Evolutionary conservation across 805 yeast genomes (phyloP), one percentile per base, ranked within the genome.

Genomic region (Metschnikowia picachoensis): DNA sequence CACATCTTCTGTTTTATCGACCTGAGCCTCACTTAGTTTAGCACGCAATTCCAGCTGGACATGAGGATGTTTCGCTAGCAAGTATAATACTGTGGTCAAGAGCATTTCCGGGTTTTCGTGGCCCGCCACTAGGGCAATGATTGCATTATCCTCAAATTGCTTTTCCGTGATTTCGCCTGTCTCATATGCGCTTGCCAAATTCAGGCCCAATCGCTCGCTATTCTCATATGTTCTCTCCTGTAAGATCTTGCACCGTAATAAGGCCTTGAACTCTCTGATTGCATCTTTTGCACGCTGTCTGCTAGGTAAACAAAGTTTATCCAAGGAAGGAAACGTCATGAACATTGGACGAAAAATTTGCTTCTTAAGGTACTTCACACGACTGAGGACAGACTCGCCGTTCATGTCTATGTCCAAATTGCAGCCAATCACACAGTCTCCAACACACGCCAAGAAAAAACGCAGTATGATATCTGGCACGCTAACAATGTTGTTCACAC

Each of bases 91-190:
- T 0, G 82, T 75, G 0, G 76, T 68, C 49, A 79, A 53, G 10
- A 79, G 59, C 20, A 80, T 56, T 48, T 78, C 80, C 0, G 85
- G 85, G 49, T 80, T 80, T 52, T 80, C 85, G 58, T 80, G 85
- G 0, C 85, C 85, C 0, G 85, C 85, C 37, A 80, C 76, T 55
- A 80, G 59, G 3, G 78, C 64, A 14, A 80, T 79, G 8, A 78
- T 73, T 14, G 78, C 66, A 58, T 80, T 80, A 55, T 80, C 85
- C 2, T 67, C 60, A 43, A 78, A 68, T 51, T 80, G 83, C 40
- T 71, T 67, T 42, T 69, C 61, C 2, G 75, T 65, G 2, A 80
- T 64, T 3, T 50, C 43, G 0, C 70, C 74, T 8, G 50, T 49
- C 6, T 68, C 59, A 35, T 65, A 60, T 1, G 79, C 78, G 6